A percentile compares a stretch with the other conserved stretches of the same genome.
Evolutionary conservation across 1,284 basidiomycete genomes (phyloP).

Genomic region (Trametes versicolor): DNA sequence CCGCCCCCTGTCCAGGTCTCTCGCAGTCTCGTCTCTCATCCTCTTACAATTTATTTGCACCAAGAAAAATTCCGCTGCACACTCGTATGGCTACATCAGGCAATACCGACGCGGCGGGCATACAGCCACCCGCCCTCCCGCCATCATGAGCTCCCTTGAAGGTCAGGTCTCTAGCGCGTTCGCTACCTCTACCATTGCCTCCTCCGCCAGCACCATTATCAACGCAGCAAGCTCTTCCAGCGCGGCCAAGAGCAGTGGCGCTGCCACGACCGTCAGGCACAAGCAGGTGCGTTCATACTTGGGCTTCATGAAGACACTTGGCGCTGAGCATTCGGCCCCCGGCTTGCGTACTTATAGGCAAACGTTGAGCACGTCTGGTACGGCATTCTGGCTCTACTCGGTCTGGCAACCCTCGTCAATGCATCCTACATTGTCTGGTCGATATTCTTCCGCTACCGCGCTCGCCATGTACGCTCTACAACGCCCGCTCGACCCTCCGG

Average conservation of each 20-base stretch:
- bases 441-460: slow-evolving; percentile 26
- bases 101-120: slow-evolving; percentile 4
- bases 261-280: slow-evolving; percentile 5
- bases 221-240: slow-evolving; percentile 19
- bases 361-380: slow-evolving; percentile 42
- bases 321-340: slow-evolving; percentile 5
- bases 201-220: slow-evolving; percentile 10
- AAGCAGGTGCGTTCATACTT: slow-evolving; percentile 12
- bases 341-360: slow-evolving; percentile 27
- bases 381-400: slow-evolving; percentile 34
- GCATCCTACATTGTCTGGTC: slow-evolving; percentile 38
- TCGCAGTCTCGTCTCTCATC: neutral
- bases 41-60: slow-evolving; percentile 4
- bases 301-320: neutral
- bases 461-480: neutral
- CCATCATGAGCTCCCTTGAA: slow-evolving; percentile 16
- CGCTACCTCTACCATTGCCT: slow-evolving; percentile 8
- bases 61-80: neutral
- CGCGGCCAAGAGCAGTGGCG: slow-evolving; percentile 22
- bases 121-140: neutral
- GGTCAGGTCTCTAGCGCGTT: slow-evolving; percentile 2
- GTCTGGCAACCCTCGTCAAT: slow-evolving; percentile 36
- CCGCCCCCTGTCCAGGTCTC: neutral
- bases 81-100: slow-evolving; percentile 2
- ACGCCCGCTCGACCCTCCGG: neutral